phyloP scores from a whole-genome alignment of 305 asterid genomes.

The Solanum hybrid region DNA sequence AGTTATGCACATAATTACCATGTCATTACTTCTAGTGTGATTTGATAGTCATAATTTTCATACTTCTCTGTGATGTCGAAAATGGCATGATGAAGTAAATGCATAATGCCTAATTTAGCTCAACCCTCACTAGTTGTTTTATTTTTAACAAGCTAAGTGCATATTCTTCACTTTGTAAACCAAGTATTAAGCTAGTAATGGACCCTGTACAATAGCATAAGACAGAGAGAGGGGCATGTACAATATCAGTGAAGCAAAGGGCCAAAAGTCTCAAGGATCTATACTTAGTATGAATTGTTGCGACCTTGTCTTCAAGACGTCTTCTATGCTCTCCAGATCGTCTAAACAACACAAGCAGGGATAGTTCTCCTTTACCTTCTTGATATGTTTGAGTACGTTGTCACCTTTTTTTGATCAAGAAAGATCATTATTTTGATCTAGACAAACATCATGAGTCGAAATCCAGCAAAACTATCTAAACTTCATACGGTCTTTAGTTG shows the following conservation, averaged over 20 bases:
- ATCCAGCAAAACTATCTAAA: too few relatives aligned
- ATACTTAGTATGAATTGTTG: background rate
- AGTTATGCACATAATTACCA: background rate
- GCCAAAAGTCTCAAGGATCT: slow-evolving; percentile 53
- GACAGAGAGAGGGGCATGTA: background rate
- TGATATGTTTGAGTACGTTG: too few relatives aligned
- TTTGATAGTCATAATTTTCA: background rate
- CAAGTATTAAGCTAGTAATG: too few relatives aligned
- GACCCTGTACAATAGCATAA: background rate
- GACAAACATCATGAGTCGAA: too few relatives aligned
- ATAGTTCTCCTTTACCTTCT: too few relatives aligned
- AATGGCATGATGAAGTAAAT: background rate
- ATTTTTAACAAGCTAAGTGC: background rate
- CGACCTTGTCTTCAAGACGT: too few relatives aligned
- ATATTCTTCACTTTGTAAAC: background rate
- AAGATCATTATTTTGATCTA: background rate
- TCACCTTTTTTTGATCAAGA: too few relatives aligned
- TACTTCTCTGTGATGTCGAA: background rate
- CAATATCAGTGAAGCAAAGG: background rate
- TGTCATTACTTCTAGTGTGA: background rate
- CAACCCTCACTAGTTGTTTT: background rate
- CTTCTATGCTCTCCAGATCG: too few relatives aligned
- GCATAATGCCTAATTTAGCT: background rate
- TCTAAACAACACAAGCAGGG: too few relatives aligned
- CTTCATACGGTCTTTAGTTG: too few relatives aligned